Base-by-base conservation (phyloP, 1,284 basidiomycete species). In the Rhizopogon parksii region DNA sequence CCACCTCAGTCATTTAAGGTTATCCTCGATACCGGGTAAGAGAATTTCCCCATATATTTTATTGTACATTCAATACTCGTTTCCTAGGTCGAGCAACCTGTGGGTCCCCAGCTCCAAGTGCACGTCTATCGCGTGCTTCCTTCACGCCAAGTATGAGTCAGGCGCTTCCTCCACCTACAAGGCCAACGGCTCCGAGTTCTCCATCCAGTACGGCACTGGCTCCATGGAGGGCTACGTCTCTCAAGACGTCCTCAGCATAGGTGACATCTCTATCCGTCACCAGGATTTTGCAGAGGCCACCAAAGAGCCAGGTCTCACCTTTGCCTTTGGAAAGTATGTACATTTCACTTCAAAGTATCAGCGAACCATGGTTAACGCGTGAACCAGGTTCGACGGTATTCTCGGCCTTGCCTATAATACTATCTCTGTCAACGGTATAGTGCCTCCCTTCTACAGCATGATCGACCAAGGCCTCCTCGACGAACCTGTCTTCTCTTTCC, bases 211-310 rank as follows among this genome's bases (percentile, higher is more conserved):
- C 67, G 96, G 96, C 11, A 91, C 92, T 36, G 96, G 96, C 25
- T 94, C 94, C 9, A 93, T 99, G 83, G 88, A 97, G 69, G 96
- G 96, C 57, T 93, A 89, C 62, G 90, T 99, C 54, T 97, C 94
- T 17, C 83, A 85, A 57, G 96, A 99, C 67, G 71, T 68, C 6
- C 71, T 99, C 53, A 69, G 66, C 24, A 95, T 99, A 58, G 93
- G 92, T 49, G 96, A 96, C 68, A 68, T 99, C 46, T 68, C 67
- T 27, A 80, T 99, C 69, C 77, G 77, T 62, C 62, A 75, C 21
- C 88, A 92, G 67, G 88, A 95, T 68, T 99, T 99, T 68, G 96
- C 95, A 37, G 96, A 99, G 74, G 93, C 95, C 2, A 91, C 87
- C 56, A 91, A 91, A 70, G 96, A 99, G 68, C 96, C 96, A 40